Evolutionary conservation across 345 rosid genomes (phyloP), one percentile per base, ranked within the genome.

Genomic region (Bruguiera gymnorhiza): DNA sequence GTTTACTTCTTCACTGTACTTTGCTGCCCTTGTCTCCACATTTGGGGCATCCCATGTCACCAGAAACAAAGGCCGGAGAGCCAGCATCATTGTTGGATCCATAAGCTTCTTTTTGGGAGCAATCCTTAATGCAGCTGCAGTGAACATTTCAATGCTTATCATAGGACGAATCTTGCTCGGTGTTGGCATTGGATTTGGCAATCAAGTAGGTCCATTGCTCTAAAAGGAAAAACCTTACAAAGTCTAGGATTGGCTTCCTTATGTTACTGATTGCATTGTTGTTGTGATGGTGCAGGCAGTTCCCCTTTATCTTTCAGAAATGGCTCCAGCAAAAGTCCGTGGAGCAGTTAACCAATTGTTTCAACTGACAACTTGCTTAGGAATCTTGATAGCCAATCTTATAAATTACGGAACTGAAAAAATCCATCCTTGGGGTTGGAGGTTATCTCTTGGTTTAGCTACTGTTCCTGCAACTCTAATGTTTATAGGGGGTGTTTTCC

Each of bases 1-100:
- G 26, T 94, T 94, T 75, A 94, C 97, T 1, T 91, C 98, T 2
- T 89, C 97, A 0, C 82, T 94, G 16, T 91, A 94, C 79, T 87
- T 94, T 31, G 90, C 96, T 21, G 96, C 91, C 39, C 93, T 94
- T 37, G n/a, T 88, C 65, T 81, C 91, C 23, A 87, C 97, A 2
- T 87, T 88, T 5, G 96, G 77, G 4, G 98, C 98, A 18, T 94
- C 97, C 10, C 55, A 86, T 60, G 83, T 87, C 2, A 91, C 93
- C 34, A 77, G 96, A 80, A 79, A 16, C 11, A 74, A 77, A 57
- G 98, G 98, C 0, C 75, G 96, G 59, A 86, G 78, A 79, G 88
- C 79, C 59, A 91, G 95, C 72, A 94, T 94, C 31, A 48, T 94
- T 3, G 84, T 84, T 0, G 98, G 98, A 23, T 79, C 96, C 0